Evolutionary conservation across 257 asterid species (phyloP), one percentile per base, ranked within the genome.

Genomic region (Apocynum venetum): DNA sequence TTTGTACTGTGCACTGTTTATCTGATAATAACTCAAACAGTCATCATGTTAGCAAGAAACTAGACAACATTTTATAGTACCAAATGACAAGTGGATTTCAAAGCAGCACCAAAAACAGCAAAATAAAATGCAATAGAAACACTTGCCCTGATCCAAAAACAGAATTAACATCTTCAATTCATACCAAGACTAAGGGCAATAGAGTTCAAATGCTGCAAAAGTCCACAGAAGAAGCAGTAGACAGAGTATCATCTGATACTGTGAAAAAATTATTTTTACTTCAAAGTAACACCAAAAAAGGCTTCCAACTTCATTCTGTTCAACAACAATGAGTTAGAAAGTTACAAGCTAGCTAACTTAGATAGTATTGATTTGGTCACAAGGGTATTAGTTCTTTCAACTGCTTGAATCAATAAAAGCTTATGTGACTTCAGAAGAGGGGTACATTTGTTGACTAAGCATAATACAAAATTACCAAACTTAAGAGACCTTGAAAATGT

Each of bases 291-390:
- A 38, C 64, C 72, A 9, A 8, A 46, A 76, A 67, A 60, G 55
- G 3, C 17, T 66, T 69, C 8, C 31, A 51, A 48, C 4, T 66
- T 49, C 46, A 10, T 66, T 40, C 44, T 66, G 25, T 40, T 66
- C 49, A 17, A 41, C 71, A 56, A 15, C 10, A 0, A 5, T 66
- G 36, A 12, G 64, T 72, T 41, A 52, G 64, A 74, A n/a, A 78
- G 64, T 79, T 84, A 90, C 86, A 89, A 85, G 75, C 72, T 72
- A 85, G 87, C 83, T 82, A 93, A 76, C 77, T 91, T 93, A 59
- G 94, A 85, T 48, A 90, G 76, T 53, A 93, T 59, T 4, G 97
- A 89, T 83, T 90, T 91, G 81, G 96, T 91, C 59, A 89, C 89
- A 7, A 93, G 82, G 53, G 94, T 85, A 51, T 78, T 82, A 55